Conservation (phyloP, 1,284 basidiomycete species). For the Heliocybe sulcata region DNA sequence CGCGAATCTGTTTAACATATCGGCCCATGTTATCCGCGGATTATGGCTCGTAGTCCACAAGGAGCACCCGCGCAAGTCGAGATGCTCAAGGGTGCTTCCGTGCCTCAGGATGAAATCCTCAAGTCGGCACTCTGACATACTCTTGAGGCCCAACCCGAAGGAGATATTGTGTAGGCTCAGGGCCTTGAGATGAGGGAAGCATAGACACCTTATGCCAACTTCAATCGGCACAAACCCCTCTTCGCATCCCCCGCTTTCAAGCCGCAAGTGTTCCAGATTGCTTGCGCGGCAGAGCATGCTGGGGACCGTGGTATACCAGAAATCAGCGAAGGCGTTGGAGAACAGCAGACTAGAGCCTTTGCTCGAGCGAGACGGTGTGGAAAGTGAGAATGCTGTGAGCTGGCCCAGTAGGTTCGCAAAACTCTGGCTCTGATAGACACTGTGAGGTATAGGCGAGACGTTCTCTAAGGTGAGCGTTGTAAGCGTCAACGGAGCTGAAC, state of each 20-base stretch:
- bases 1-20: background rate
- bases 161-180: background rate
- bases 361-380: background rate
- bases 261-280: background rate
- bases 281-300: background rate
- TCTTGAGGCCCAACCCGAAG: background rate
- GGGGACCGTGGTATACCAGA: background rate
- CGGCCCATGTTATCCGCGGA: background rate
- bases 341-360: background rate
- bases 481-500: background rate
- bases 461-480: background rate
- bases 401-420: background rate
- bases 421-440: background rate
- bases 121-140: background rate
- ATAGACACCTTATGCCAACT: background rate
- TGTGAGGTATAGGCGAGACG: background rate
- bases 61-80: background rate
- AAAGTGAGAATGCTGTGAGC: background rate
- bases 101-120: background rate
- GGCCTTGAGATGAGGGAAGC: background rate
- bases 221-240: background rate
- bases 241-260: background rate
- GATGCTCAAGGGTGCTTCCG: background rate
- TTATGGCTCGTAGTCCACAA: background rate
- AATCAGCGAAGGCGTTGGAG: background rate